Evolutionary conservation across 768 basidiomycete species (phyloP).

Genomic region (Leccinum disarticulatum): DNA sequence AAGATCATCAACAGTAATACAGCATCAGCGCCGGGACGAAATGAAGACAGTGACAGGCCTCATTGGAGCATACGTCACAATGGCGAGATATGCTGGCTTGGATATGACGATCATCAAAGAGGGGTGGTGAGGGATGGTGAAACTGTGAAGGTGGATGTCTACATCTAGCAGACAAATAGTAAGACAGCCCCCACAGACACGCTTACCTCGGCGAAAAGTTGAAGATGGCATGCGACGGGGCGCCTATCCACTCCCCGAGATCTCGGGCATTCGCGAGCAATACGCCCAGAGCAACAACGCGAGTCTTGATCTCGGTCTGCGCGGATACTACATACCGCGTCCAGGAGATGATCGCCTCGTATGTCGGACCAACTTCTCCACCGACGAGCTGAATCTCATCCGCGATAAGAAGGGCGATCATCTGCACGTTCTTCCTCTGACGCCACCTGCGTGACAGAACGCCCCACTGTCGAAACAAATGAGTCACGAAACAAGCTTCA

Average conservation of each 20-base stretch:
- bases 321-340: constrained; percentile 98
- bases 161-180: constrained; percentile 59
- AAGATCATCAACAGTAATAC: constrained; percentile 90
- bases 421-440: constrained; percentile 95
- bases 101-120: constrained; percentile 99
- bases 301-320: constrained; percentile 88
- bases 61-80: constrained; percentile 79
- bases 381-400: no score
- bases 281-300: constrained; percentile 93
- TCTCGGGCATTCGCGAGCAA: constrained; percentile 95
- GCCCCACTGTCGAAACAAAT: constrained; percentile 70
- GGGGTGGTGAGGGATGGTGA: constrained; percentile 96
- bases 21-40: constrained; percentile 88
- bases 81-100: constrained; percentile 93
- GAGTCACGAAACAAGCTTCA: background rate
- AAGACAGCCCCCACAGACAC: background rate
- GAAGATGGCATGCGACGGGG: constrained; percentile 91
- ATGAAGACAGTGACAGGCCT: constrained; percentile 94
- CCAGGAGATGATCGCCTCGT: no score
- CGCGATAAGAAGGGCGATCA: constrained; percentile 82
- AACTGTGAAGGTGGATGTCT: constrained; percentile 96
- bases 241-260: constrained; percentile 97
- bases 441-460: constrained; percentile 93
- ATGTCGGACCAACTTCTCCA: no score
- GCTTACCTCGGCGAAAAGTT: constrained; percentile 90